Evolutionary conservation across 352 stramenopile genomes (phyloP).

Genomic region (Thalassiosira livingstoniorum): DNA sequence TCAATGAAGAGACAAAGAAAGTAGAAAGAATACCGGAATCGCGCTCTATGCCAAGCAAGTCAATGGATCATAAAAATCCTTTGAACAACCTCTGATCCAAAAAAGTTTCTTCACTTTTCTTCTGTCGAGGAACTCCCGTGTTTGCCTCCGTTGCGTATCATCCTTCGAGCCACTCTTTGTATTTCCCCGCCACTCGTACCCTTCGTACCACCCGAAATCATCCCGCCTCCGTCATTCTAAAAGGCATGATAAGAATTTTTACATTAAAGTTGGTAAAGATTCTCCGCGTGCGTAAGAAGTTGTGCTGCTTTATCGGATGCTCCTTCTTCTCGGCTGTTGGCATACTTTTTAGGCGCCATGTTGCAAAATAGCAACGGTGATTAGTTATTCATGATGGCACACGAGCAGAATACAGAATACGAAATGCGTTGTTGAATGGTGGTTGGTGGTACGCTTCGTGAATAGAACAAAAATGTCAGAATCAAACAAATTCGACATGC

Average conservation of each 20-base stretch:
- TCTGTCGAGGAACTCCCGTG: slow-evolving; percentile 15
- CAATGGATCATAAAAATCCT: not conserved
- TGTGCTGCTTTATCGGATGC: slow-evolving; percentile 45
- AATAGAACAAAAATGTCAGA: not conserved
- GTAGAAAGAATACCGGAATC: not conserved
- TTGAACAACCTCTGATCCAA: not conserved
- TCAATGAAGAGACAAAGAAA: not conserved
- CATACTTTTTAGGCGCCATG: slow-evolving; percentile 16
- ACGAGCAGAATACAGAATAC: not conserved
- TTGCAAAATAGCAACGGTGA: not conserved
- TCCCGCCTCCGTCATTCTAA: slow-evolving; percentile 60
- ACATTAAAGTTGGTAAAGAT: slow-evolving; percentile 54
- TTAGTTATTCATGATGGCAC: not conserved
- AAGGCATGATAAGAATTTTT: slow-evolving; percentile 59
- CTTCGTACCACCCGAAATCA: not conserved
- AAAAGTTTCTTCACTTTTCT: slow-evolving; percentile 58
- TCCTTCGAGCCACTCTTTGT: slow-evolving; percentile 10
- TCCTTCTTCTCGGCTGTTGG: slow-evolving; percentile 41
- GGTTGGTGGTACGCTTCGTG: not conserved
- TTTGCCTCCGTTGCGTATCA: not conserved
- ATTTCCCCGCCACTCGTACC: not conserved
- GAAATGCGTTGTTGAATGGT: not conserved
- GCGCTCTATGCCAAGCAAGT: not conserved
- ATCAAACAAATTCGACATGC: not conserved
- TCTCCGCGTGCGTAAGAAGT: slow-evolving; percentile 57